Evolutionary conservation across 345 rosid species (phyloP).

Genomic region (Rhodomyrtus tomentosa): DNA sequence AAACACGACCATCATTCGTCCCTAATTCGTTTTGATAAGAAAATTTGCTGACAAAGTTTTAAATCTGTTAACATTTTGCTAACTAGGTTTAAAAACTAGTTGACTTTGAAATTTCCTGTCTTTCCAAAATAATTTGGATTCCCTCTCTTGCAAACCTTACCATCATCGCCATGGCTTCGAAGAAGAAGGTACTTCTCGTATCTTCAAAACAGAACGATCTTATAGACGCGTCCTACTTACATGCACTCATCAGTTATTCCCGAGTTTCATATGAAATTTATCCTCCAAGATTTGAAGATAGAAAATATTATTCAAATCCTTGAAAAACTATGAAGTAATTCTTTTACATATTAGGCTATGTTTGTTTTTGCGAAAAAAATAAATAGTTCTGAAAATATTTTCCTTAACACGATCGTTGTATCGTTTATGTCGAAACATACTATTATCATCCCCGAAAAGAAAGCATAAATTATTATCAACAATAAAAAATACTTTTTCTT

Average conservation of each 20-base stretch:
- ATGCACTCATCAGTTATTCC: not conserved
- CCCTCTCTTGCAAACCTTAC: not conserved
- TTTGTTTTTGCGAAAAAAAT: too few species aligned
- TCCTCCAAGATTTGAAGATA: not conserved
- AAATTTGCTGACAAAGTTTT: not conserved
- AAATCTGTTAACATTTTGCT: not conserved
- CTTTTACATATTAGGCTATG: not conserved
- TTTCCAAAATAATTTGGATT: not conserved
- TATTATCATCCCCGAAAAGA: too few species aligned
- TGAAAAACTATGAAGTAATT: not conserved
- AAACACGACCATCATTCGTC: not conserved
- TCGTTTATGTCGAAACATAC: not conserved
- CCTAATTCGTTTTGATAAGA: not conserved
- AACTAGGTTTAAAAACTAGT: not conserved
- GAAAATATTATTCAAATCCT: not conserved
- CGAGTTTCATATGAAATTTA: not conserved
- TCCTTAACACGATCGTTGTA: not conserved
- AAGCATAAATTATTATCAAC: not conserved
- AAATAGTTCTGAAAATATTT: not conserved
- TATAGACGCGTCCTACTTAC: not conserved
- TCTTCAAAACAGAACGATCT: not conserved
- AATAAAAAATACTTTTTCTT: fast-evolving
- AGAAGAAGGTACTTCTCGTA: not conserved
- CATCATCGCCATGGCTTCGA: not conserved
- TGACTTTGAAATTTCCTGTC: not conserved